Percentiles rank a stretch among this genome's conserved stretches.
Conservation (phyloP, 2,329 filamentous ascomycete genomes). For the Onygenales sp. region DNA sequence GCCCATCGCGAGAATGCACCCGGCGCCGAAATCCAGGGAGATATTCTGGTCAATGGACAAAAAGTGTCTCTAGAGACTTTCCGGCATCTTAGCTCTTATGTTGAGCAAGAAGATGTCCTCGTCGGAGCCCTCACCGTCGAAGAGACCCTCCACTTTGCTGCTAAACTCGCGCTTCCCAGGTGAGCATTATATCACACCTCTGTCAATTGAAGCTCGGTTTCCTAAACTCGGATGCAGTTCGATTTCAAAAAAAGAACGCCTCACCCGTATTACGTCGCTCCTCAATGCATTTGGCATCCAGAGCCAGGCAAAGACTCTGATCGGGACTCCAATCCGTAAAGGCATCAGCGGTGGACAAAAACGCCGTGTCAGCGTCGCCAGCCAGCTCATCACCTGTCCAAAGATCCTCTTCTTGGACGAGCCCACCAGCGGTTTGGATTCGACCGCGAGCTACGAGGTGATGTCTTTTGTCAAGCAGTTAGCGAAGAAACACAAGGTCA, state of each 20-base stretch:
- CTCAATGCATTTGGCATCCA: constrained; percentile 64
- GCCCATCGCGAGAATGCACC: constrained; percentile 51
- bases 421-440: constrained; percentile 76
- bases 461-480: constrained; percentile 61
- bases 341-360: constrained; percentile 82
- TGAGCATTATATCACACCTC: constrained; percentile 19
- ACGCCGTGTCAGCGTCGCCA: constrained; percentile 67
- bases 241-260: constrained; percentile 48
- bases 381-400: constrained; percentile 70
- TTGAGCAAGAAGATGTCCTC: constrained; percentile 80
- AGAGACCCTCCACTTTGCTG: constrained; percentile 71
- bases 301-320: constrained; percentile 58
- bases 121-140: constrained; percentile 71
- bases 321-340: constrained; percentile 74
- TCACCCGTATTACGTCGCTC: constrained; percentile 55
- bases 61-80: constrained; percentile 46
- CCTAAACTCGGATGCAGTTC: constrained; percentile 24
- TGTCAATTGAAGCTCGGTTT: not conserved
- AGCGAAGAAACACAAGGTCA: constrained; percentile 55
- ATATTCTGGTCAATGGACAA: constrained; percentile 55
- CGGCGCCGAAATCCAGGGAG: constrained; percentile 44
- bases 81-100: constrained; percentile 61
- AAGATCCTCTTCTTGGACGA: constrained; percentile 77
- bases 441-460: constrained; percentile 65
- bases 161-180: constrained; percentile 54